A percentile compares a stretch with the other conserved stretches of the same genome.
Evolutionary conservation across 352 stramenopile species (phyloP).

Genomic region (Blastocystis sp.): DNA sequence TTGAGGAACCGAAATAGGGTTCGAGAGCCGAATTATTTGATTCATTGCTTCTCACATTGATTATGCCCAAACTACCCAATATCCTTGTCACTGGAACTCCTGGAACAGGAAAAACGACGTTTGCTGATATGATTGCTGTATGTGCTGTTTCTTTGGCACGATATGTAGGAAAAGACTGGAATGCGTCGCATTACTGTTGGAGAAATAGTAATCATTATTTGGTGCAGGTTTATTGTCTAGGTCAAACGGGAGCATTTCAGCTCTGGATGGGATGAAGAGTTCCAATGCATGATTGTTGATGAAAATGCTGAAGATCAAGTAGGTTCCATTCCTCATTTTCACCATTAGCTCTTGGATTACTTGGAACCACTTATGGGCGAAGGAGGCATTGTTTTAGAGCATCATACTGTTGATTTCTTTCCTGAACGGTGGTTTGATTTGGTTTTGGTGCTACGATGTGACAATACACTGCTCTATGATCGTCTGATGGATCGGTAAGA

Average conservation of each 20-base stretch:
- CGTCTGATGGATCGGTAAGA: conserved; percentile 70
- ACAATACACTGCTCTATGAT: conserved; percentile 81
- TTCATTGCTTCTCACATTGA: neutral
- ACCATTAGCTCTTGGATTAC: conserved; percentile 71
- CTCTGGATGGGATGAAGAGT: conserved; percentile 76
- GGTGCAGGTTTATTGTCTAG: neutral
- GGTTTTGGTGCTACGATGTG: conserved; percentile 74
- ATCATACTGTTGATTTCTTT: conserved; percentile 82
- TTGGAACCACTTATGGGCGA: conserved; percentile 77
- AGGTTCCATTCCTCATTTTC: neutral
- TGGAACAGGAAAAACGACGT: conserved; percentile 79
- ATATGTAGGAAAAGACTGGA: conserved; percentile 71
- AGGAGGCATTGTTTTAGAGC: conserved; percentile 76
- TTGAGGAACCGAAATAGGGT: no score
- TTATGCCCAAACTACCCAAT: conserved; percentile 69
- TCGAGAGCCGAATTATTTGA: neutral
- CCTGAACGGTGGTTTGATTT: conserved; percentile 81
- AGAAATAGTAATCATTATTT: conserved; percentile 69
- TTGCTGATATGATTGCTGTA: conserved; percentile 74
- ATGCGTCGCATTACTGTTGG: conserved; percentile 76
- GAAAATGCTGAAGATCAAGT: conserved; percentile 73
- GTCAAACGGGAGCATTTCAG: conserved; percentile 74
- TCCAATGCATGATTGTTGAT: conserved; percentile 79
- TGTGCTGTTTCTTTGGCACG: neutral
- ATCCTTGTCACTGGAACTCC: conserved; percentile 79